phyloP scores from a whole-genome alignment of 768 basidiomycete genomes.

The Rhodotorula diobovata region DNA sequence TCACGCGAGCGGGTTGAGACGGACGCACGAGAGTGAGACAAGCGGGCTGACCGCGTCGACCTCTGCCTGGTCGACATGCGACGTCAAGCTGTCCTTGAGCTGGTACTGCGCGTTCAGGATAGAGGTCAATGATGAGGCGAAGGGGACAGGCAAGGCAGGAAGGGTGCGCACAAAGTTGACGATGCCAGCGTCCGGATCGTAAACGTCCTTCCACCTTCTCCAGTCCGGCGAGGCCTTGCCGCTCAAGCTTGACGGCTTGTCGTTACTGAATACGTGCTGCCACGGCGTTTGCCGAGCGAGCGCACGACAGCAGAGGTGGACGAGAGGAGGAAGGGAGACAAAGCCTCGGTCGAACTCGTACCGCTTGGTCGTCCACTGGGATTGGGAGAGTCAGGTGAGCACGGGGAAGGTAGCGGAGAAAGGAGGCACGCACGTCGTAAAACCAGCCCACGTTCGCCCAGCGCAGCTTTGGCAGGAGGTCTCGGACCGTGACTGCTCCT shows the following conservation, averaged over 20 bases:
- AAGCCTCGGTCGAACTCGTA: conserved; percentile 78
- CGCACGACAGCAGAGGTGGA: conserved; percentile 60
- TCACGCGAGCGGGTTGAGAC: neutral
- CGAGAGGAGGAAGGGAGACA: conserved; percentile 58
- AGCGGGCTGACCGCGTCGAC: conserved; percentile 85
- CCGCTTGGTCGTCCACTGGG: conserved; percentile 84
- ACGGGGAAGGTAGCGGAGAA: neutral
- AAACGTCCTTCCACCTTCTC: conserved; percentile 69
- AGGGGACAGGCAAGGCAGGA: conserved; percentile 47
- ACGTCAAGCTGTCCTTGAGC: conserved; percentile 81
- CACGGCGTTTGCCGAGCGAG: conserved; percentile 67
- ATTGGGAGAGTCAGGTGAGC: too few relatives aligned
- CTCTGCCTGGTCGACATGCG: conserved; percentile 94
- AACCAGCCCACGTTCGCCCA: conserved; percentile 97
- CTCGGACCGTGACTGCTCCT: conserved; percentile 36
- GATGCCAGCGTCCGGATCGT: conserved; percentile 92
- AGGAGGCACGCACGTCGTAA: conserved; percentile 56
- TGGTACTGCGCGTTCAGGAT: conserved; percentile 11
- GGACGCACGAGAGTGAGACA: conserved; percentile 76
- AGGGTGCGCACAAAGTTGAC: conserved; percentile 88
- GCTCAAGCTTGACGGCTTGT: conserved; percentile 19
- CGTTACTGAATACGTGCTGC: conserved; percentile 56
- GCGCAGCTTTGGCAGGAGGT: conserved; percentile 69
- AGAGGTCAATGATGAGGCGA: neutral
- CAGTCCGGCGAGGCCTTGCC: conserved; percentile 55